phyloP scores from a whole-genome alignment of 768 basidiomycete genomes.

The Pleurotus pulmonarius region DNA sequence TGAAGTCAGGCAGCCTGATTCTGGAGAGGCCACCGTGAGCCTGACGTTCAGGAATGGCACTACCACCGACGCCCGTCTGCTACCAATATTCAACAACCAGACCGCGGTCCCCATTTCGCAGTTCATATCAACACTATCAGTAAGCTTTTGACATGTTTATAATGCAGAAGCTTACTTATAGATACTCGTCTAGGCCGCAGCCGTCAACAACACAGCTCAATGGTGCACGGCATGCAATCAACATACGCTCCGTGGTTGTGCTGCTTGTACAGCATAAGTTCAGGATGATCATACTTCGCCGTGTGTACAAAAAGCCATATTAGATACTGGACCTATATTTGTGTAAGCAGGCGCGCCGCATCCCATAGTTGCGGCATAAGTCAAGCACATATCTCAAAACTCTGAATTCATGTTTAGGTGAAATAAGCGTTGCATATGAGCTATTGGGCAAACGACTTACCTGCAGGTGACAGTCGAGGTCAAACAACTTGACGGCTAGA shows the following conservation, averaged over 20 bases:
- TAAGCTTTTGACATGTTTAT: conserved; percentile 14
- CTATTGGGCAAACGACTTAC: no score
- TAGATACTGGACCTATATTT: no score
- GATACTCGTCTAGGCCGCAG: conserved; percentile 24
- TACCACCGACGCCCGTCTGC: conserved; percentile 27
- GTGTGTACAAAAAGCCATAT: no score
- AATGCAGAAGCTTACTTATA: background rate
- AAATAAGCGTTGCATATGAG: no score
- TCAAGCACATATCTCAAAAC: no score
- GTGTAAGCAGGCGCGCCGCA: no score
- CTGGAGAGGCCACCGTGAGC: conserved; percentile 34
- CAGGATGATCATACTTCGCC: no score
- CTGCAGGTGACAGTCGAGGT: no score
- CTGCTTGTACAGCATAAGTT: background rate
- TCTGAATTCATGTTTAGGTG: no score
- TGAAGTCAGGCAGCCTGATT: conserved; percentile 32
- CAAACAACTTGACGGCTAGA: no score
- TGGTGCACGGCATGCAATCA: conserved; percentile 46
- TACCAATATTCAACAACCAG: conserved; percentile 27
- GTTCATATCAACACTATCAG: conserved; percentile 34
- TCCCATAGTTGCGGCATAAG: no score
- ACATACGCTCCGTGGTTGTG: conserved; percentile 34
- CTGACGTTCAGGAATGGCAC: conserved; percentile 52
- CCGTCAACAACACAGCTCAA: conserved; percentile 37
- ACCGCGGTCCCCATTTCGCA: conserved; percentile 32